A percentile compares a stretch with the other conserved stretches of the same genome.
Evolutionary conservation across 2,329 filamentous ascomycete genomes (phyloP).

Genomic region (Aureobasidium melanogenum): DNA sequence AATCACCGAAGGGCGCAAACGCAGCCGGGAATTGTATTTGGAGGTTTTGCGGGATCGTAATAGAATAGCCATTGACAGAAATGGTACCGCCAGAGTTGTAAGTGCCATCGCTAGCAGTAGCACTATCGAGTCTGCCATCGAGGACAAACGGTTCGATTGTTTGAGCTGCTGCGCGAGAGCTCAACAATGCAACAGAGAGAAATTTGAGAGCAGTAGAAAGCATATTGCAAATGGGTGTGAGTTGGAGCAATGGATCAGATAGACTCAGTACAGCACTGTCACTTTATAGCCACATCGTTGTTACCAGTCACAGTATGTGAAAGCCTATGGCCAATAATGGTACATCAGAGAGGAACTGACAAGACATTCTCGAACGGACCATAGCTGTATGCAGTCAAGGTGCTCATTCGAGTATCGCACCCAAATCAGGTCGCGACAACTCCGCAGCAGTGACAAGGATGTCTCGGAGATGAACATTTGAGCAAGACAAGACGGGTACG

Average conservation of each 20-base stretch:
- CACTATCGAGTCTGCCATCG: constrained; percentile 23
- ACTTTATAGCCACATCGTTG: neutral
- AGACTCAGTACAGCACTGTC: neutral
- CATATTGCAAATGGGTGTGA: neutral
- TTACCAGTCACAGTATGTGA: neutral
- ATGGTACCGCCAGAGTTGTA: constrained; percentile 40
- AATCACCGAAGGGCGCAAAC: constrained; percentile 33
- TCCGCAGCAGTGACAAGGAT: neutral
- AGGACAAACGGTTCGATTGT: constrained; percentile 17
- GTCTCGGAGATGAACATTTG: neutral
- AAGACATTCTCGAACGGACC: neutral
- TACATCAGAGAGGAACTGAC: neutral
- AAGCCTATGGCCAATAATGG: neutral
- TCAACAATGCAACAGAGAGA: neutral
- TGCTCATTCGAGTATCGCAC: neutral
- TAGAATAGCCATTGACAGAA: constrained; percentile 36
- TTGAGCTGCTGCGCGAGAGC: neutral
- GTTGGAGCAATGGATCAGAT: neutral
- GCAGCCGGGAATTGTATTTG: constrained; percentile 41
- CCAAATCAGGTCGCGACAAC: neutral
- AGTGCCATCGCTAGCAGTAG: constrained; percentile 16
- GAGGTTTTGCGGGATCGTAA: constrained; percentile 42
- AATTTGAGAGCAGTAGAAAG: neutral
- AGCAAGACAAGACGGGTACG: neutral
- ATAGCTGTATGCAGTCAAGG: neutral